Base-by-base conservation (phyloP, 768 basidiomycete species). In the Auricularia sp. region DNA sequence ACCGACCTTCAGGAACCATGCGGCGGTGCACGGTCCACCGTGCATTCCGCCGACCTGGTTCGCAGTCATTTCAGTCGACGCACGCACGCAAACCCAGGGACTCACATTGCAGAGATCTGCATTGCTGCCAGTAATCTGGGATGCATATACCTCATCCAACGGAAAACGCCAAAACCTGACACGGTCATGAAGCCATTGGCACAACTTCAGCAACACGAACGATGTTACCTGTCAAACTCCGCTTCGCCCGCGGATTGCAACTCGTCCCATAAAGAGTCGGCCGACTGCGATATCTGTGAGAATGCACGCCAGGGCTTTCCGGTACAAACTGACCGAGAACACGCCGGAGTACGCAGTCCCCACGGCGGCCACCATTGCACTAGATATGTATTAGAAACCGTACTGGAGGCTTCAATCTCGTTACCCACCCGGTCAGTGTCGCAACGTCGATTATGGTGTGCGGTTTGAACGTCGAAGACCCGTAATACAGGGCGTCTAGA, bases 361-460 rank as follows among this genome's bases (percentile, higher is more conserved):
- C 42, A 93, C 78, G 4, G 91, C 87, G 65, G 87, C 76, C 54
- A 78, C 76, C 77, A 89, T 85, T 3, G 91, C 89, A 34, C 90
- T 90, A 67, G 35, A 36, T 29, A 29, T 33, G 44, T 51, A 11
- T 34, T 59, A 36, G 18, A 29, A 13, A 61, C 5, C 13, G 35
- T 21, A 34, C 8, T 44, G 39, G 34, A 39, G 11, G 35, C 11
- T 18, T 45, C 33, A 16, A 39, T 7, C 34, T 33, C 2, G 62
- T 14, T 18, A 69, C 77, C 54, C 74, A 88, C 89, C 87, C 87
- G 21, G 91, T 94, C 56, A 94, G 81, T 0, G 92, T 94, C 14
- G 93, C 93, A 33, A 92, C 92, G 71, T 95, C 91, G 66, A 95
- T 83, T 61, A 94, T 77, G 0, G 89, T 90, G 71, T 90, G 86